These are phyloP conservation scores for Leucocoprinus birnbaumii DNA, from an alignment of 768 basidiomycete genomes.

Conservation along the genomic window DNA sequence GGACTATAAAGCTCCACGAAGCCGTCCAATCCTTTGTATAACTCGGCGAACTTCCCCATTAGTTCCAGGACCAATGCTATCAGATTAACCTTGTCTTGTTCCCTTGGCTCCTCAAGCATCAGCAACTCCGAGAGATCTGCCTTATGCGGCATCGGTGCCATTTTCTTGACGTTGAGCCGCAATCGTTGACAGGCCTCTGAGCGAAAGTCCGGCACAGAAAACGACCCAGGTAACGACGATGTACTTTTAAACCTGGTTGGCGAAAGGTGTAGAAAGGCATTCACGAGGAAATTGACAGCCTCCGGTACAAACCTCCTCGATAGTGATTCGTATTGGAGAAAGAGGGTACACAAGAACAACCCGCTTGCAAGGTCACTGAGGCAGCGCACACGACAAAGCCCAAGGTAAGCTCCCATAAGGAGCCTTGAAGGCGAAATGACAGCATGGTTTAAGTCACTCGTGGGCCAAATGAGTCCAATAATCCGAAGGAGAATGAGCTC, in stretches of 20 bases:
- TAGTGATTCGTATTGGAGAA: constrained; percentile 78
- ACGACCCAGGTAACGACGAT: constrained; percentile 58
- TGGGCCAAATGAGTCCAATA: constrained; percentile 85
- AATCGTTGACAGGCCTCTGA: constrained; percentile 40
- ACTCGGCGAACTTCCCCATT: constrained; percentile 63
- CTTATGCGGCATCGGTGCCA: constrained; percentile 34
- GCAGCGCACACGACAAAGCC: constrained; percentile 75
- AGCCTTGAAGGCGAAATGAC: constrained; percentile 85
- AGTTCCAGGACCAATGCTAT: constrained; percentile 62
- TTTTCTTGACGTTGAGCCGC: constrained; percentile 41
- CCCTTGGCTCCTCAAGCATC: constrained; percentile 28
- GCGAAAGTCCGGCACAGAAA: constrained; percentile 70
- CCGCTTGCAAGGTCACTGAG: constrained; percentile 79
- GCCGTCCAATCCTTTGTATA: constrained; percentile 75
- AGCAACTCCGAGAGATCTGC: constrained; percentile 49
- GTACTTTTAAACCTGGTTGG: constrained; percentile 52
- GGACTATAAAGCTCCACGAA: constrained; percentile 88
- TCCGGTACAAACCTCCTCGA: constrained; percentile 92
- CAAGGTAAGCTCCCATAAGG: constrained; percentile 89
- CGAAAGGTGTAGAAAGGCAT: constrained; percentile 68
- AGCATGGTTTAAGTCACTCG: constrained; percentile 90
- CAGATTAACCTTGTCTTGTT: constrained; percentile 74
- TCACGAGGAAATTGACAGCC: constrained; percentile 77
- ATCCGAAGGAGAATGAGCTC: constrained; percentile 82
- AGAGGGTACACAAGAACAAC: constrained; percentile 83